These are phyloP conservation scores for Chlamydomonas schloesseri DNA, from an alignment of 139 green algal genomes.

Conservation along the genomic window DNA sequence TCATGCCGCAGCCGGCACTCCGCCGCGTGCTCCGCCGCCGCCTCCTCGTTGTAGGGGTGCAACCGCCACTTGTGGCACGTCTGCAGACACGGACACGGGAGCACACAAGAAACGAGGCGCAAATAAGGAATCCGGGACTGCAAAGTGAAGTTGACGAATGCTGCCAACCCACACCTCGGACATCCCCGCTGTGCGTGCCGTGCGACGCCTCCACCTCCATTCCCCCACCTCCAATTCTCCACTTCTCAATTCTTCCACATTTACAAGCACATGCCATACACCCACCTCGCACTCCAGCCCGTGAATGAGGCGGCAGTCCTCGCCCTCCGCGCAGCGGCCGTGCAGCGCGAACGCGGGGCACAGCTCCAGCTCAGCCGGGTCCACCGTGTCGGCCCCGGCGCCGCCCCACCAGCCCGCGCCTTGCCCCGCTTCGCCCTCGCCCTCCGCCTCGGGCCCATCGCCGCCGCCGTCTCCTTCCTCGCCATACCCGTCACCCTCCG, in stretches of 20 bases:
- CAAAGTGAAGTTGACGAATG: no score
- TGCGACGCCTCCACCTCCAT: no score
- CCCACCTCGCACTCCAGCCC: conserved; percentile 71
- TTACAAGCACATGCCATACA: no score
- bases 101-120: not conserved
- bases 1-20: conserved; percentile 69
- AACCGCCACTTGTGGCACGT: conserved; percentile 62
- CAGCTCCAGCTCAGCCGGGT: conserved; percentile 51
- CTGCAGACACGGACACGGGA: no score
- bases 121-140: no score
- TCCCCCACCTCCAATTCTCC: no score
- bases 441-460: no score
- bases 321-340: conserved; percentile 61
- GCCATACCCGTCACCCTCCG: not conserved
- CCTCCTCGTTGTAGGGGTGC: conserved; percentile 67
- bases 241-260: no score
- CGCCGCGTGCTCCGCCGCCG: conserved; percentile 52
- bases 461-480: no score
- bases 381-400: not conserved
- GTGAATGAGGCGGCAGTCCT: conserved; percentile 70
- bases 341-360: conserved; percentile 64
- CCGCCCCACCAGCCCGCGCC: not conserved
- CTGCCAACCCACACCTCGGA: no score
- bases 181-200: no score
- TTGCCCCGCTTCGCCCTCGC: no score